These are phyloP conservation scores for Aspergillus cavernicola DNA, from an alignment of 495 filamentous ascomycete species.

Conservation along the genomic window DNA sequence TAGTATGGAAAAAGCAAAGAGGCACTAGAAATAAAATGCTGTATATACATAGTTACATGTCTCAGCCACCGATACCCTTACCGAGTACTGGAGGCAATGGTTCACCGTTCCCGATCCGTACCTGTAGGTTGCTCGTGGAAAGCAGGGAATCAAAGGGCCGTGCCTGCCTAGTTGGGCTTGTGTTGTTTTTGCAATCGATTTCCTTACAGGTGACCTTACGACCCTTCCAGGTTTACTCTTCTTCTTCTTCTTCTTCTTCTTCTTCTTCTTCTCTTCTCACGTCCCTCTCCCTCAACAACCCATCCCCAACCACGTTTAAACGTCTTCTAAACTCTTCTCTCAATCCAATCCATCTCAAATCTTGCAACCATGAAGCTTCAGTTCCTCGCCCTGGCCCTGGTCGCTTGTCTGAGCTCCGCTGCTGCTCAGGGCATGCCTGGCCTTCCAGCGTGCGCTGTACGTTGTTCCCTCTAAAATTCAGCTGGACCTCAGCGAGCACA, in stretches of 20 bases:
- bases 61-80: too few relatives aligned
- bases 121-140: too few relatives aligned
- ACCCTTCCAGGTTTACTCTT: not conserved
- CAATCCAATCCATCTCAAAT: not conserved
- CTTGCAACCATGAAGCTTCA: slow-evolving; percentile 35
- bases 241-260: too few relatives aligned
- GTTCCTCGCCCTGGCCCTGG: slow-evolving; percentile 26
- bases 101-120: too few relatives aligned
- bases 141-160: too few relatives aligned
- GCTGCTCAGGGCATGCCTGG: slow-evolving; percentile 37
- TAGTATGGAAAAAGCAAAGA: too few relatives aligned
- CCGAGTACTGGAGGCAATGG: too few relatives aligned
- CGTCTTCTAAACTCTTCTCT: not conserved
- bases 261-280: not conserved
- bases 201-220: too few relatives aligned
- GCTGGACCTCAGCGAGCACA: not conserved
- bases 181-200: too few relatives aligned
- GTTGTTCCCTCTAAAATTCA: slow-evolving; percentile 7
- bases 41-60: too few relatives aligned
- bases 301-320: not conserved
- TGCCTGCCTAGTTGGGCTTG: too few relatives aligned
- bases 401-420: slow-evolving; percentile 29
- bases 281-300: not conserved
- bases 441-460: slow-evolving; percentile 51
- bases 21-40: too few relatives aligned